These are phyloP conservation scores for Ogataea wickerhamii DNA, from an alignment of 805 yeast species.

Conservation along the genomic window DNA sequence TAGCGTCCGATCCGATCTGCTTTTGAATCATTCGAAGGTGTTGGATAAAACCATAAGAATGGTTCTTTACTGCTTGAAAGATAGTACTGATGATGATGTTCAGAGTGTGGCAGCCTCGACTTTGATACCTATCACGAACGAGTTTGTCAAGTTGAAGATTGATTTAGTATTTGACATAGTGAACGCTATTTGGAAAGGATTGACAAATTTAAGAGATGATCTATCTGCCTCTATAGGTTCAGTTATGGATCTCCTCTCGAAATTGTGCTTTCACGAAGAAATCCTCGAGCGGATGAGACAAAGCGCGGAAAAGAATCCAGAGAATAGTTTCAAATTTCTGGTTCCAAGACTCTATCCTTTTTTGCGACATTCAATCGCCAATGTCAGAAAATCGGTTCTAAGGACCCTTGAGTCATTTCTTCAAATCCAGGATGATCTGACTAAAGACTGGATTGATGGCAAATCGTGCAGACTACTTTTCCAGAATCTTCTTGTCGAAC, in stretches of 20 bases:
- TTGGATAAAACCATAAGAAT: slow-evolving; percentile 73
- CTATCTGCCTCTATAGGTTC: slow-evolving; percentile 92
- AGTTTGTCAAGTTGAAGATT: slow-evolving; percentile 66
- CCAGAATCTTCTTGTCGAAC: slow-evolving; percentile 88
- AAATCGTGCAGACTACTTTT: slow-evolving; percentile 69
- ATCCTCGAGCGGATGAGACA: slow-evolving; percentile 70
- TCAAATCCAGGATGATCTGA: slow-evolving; percentile 42
- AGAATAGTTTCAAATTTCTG: slow-evolving; percentile 62
- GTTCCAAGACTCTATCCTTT: slow-evolving; percentile 94
- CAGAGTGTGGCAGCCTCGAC: slow-evolving; percentile 97
- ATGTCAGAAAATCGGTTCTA: slow-evolving; percentile 85
- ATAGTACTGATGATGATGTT: slow-evolving; percentile 91
- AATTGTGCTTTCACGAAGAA: slow-evolving; percentile 74
- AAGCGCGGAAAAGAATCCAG: slow-evolving; percentile 48
- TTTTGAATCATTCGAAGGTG: slow-evolving; percentile 53
- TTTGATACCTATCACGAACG: slow-evolving; percentile 82
- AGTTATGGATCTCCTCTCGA: slow-evolving; percentile 90
- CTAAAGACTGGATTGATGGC: slow-evolving; percentile 71
- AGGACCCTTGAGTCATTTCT: slow-evolving; percentile 77
- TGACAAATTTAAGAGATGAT: slow-evolving; percentile 84
- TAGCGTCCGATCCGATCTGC: slow-evolving; percentile 78
- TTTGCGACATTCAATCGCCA: slow-evolving; percentile 86
- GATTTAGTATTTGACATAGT: slow-evolving; percentile 46
- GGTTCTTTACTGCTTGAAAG: slow-evolving; percentile 78
- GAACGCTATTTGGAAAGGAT: slow-evolving; percentile 85